Evolutionary conservation across 768 basidiomycete species (phyloP), one percentile per base, ranked within the genome.

Genomic region (Tulasnella calospora): DNA sequence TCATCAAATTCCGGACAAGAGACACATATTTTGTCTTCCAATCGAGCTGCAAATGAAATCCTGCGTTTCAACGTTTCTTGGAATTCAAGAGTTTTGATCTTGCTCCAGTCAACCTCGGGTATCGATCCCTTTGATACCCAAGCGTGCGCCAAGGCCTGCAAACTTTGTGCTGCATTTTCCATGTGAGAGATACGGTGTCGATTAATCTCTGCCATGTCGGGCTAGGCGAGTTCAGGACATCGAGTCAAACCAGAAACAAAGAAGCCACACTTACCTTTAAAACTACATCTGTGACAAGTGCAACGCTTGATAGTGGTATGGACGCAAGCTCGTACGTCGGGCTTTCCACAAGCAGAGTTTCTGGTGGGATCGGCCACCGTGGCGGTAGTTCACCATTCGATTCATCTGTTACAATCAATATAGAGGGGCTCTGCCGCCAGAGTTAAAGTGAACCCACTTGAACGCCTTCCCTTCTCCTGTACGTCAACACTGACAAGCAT

Each of bases 71-170:
- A 82, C 30, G 87, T 85, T 80, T 98, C 97, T 83, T 98, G 95
- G 83, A 99, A 98, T 76, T 98, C 96, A 10, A 99, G 84, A n/a
- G 90, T 87, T 69, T 92, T 89, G 83, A 95, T 88, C 74, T 92
- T 89, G 77, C 86, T 86, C 96, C 96, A 99, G 76, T 94, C 94
- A 5, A 91, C 89, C 83, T 99, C 98, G 2, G 89, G 88, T 19
- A 95, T 84, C 0, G 79, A 67, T 1, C 80, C 78, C 5, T 81
- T 79, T n/a, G 82, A 78, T 55, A 84, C 79, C 91, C 92, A 95
- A 77, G 93, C 91, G 21, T 86, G 82, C 21, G 89, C 85, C 3
- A 92, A 80, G 2, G 76, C 82, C 67, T 88, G 86, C 17, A 97
- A 85, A 10, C 85, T 84, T 7, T 85, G 82, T 35, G 89, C 85